Evolutionary conservation across 2,329 filamentous ascomycete species (phyloP), one percentile per base, ranked within the genome.

Genomic region (Macrophomina pseudophaseolina): DNA sequence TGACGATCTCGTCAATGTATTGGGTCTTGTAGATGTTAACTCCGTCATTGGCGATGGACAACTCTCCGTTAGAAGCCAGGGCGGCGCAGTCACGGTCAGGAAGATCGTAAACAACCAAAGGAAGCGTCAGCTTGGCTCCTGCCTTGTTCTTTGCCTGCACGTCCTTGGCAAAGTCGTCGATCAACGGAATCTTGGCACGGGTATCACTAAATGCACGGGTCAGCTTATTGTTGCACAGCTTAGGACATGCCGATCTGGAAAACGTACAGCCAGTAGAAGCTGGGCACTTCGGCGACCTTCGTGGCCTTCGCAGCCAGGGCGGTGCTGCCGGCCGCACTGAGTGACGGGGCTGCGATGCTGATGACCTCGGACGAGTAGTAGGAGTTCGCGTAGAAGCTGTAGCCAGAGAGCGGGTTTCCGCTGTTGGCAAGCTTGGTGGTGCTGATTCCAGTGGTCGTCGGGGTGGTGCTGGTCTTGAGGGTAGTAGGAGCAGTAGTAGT

Each of bases 61-160:
- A 83, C 75, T 89, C 87, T 68, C 87, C 87, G 72, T 89, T 89
- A 69, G 87, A 89, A 14, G 87, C 87, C 71, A 86, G 80, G 59
- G 87, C 87, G 14, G 87, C 84, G 72, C 87, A 89, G 73, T 89
- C 87, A 74, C 87, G 85, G 71, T 88, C 86, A 52, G 87, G 87
- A 12, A 89, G 78, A 73, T 89, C 84, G 75, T 89, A 89, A 64
- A 89, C 85, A 65, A 90, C 87, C 64, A 89, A 84, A 1, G 80
- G 81, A 18, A 81, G 82, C 18, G 82, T 80, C 66, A 83, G 80
- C 62, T 74, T 82, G 7, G 82, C 81, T n/a, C 83, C 83, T 32
- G 79, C 81, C 32, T 74, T 76, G 66, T 86, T 85, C 70, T 81
- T 72, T 44, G 76, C 71, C 68, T 81, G 74, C 71, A 85, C 85